phyloP scores from a whole-genome alignment of 345 rosid genomes.

The Bretschneidera sinensis region DNA sequence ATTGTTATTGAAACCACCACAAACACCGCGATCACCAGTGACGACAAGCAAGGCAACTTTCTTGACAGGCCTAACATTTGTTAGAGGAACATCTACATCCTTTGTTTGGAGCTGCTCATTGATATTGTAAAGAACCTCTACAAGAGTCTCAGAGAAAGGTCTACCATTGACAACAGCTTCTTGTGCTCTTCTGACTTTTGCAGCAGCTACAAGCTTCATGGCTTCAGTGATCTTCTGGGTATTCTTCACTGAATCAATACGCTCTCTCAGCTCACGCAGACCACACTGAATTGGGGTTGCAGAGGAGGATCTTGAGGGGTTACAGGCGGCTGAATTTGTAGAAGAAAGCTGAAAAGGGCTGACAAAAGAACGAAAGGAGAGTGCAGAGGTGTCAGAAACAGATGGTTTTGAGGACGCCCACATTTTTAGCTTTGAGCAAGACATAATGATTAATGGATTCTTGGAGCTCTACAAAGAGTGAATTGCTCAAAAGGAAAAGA shows the following conservation, averaged over 20 bases:
- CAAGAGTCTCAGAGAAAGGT: conserved; percentile 89
- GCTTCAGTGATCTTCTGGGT: conserved; percentile 99
- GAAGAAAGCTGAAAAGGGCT: conserved; percentile 56
- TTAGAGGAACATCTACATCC: conserved; percentile 77
- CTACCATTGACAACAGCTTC: conserved; percentile 90
- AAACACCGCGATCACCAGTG: conserved; percentile 88
- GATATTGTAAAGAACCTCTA: conserved; percentile 91
- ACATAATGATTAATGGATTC: conserved; percentile 31
- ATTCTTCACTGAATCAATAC: conserved; percentile 79
- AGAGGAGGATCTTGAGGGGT: conserved; percentile 48
- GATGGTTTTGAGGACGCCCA: conserved; percentile 73
- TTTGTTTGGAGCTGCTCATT: conserved; percentile 88
- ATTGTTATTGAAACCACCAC: conserved; percentile 73
- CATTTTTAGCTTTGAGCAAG: conserved; percentile 82
- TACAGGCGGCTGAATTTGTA: conserved; percentile 24
- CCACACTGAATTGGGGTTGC: conserved; percentile 56
- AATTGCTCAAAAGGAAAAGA: conserved; percentile 12
- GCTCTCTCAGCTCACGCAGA: conserved; percentile 75
- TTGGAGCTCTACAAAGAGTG: conserved; percentile 12
- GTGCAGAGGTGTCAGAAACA: conserved; percentile 64
- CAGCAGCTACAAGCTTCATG: conserved; percentile 97
- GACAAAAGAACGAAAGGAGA: conserved; percentile 63
- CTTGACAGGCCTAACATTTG: conserved; percentile 85
- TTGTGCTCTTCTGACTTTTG: conserved; percentile 95
- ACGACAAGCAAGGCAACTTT: conserved; percentile 90